phyloP scores from a whole-genome alignment of 192 early-diverging fungal species.

The Gryganskiella cystojenkinii region DNA sequence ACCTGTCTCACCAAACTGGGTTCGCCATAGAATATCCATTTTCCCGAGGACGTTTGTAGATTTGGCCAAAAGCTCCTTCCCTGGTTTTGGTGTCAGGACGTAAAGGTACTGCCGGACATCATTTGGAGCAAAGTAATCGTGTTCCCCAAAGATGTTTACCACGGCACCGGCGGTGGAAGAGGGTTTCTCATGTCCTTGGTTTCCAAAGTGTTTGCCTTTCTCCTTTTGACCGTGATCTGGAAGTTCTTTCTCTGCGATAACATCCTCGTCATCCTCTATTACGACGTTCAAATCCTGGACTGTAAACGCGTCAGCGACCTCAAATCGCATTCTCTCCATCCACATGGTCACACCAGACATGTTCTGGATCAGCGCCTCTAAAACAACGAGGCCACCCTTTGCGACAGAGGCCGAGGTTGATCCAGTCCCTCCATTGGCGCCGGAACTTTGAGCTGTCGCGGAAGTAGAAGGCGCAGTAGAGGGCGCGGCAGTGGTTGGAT shows the following conservation, averaged over 20 bases:
- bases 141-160: conserved; percentile 62
- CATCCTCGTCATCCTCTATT: conserved; percentile 24
- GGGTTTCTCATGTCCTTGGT: too few relatives aligned
- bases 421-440: not conserved
- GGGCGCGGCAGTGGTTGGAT: conserved; percentile 52
- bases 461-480: conserved; percentile 4
- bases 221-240: not conserved
- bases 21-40: conserved; percentile 95
- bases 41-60: conserved; percentile 89
- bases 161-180: not conserved
- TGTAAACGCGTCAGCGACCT: conserved; percentile 78
- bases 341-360: conserved; percentile 81
- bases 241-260: conserved; percentile 15
- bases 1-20: conserved; percentile 88
- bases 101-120: conserved; percentile 95
- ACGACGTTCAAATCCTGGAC: conserved; percentile 73
- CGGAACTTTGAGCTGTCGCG: conserved; percentile 40
- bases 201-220: not conserved
- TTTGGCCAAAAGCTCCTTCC: conserved; percentile 66
- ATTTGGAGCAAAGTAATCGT: conserved; percentile 72
- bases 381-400: conserved; percentile 72
- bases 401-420: conserved; percentile 7
- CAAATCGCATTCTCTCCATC: conserved; percentile 90
- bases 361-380: conserved; percentile 97
- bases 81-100: conserved; percentile 75